Conservation (phyloP, 176 grass and related monocot genomes). For the Carex kokanica region DNA sequence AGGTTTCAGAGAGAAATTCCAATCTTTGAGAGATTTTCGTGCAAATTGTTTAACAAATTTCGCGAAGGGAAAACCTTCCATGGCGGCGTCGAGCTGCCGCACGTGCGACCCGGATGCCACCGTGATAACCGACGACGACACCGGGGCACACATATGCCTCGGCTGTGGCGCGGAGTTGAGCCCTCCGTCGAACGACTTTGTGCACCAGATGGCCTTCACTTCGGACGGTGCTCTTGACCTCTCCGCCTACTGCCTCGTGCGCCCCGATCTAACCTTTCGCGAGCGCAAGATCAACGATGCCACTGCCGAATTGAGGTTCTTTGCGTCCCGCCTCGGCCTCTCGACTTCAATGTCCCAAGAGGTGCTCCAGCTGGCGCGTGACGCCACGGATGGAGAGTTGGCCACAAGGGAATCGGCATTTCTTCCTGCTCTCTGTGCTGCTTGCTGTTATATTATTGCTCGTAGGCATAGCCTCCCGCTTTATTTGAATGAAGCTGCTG, state of each 20-base stretch:
- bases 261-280: slow-evolving; percentile 35
- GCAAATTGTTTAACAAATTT: too few relatives aligned
- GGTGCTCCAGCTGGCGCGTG: slow-evolving; percentile 38
- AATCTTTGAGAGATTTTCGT: too few relatives aligned
- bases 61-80: neutral
- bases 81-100: slow-evolving; percentile 31
- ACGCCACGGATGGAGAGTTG: slow-evolving; percentile 42
- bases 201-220: slow-evolving; percentile 40
- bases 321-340: slow-evolving; percentile 48
- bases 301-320: slow-evolving; percentile 20
- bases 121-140: slow-evolving; percentile 44
- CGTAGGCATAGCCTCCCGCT: slow-evolving; percentile 47
- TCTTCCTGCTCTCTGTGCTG: slow-evolving; percentile 48
- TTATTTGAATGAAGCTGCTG: slow-evolving; percentile 52
- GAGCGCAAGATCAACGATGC: slow-evolving; percentile 45
- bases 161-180: slow-evolving; percentile 38
- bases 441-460: slow-evolving; percentile 48
- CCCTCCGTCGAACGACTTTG: slow-evolving; percentile 32
- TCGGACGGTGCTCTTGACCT: slow-evolving; percentile 31
- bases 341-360: slow-evolving; percentile 29
- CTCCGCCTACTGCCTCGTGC: slow-evolving; percentile 33
- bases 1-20: too few relatives aligned
- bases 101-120: slow-evolving; percentile 30
- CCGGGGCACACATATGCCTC: slow-evolving; percentile 37
- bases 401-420: slow-evolving; percentile 36